These are phyloP conservation scores for Myxozyma neglecta DNA, from an alignment of 805 yeast species.

Conservation along the genomic window DNA sequence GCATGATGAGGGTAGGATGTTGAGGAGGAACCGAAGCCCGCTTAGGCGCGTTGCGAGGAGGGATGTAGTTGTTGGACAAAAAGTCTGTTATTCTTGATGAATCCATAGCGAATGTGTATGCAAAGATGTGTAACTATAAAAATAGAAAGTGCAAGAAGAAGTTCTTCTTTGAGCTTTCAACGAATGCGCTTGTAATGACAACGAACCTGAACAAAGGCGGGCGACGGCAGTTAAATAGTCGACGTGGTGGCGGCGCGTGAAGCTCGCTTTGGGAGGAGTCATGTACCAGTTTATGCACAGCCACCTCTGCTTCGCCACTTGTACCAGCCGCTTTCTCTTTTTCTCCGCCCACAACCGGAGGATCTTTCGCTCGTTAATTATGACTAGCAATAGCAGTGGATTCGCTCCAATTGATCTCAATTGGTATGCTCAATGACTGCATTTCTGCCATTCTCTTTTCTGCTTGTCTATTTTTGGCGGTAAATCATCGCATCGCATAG, in stretches of 20 bases:
- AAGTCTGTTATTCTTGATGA: slow-evolving; percentile 43
- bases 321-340: too few species aligned
- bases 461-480: too few species aligned
- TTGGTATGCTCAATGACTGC: too few species aligned
- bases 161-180: too few species aligned
- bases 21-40: slow-evolving; percentile 46
- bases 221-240: neutral
- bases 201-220: neutral
- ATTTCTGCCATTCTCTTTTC: too few species aligned
- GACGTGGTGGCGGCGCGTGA: neutral
- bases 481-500: too few species aligned
- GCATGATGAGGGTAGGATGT: slow-evolving; percentile 60
- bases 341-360: neutral
- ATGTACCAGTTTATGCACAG: neutral
- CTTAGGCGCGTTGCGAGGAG: slow-evolving; percentile 39
- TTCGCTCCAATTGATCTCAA: too few species aligned
- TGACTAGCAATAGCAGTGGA: too few species aligned
- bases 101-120: slow-evolving; percentile 45
- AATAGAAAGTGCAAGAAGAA: neutral
- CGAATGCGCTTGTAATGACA: neutral
- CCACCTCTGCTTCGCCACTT: neutral
- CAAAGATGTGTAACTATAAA: neutral
- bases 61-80: slow-evolving; percentile 51
- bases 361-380: too few species aligned
- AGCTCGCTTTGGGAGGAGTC: neutral